Evolutionary conservation across 805 yeast genomes (phyloP).

Genomic region (Saccharomycopsis synnaedendra): DNA sequence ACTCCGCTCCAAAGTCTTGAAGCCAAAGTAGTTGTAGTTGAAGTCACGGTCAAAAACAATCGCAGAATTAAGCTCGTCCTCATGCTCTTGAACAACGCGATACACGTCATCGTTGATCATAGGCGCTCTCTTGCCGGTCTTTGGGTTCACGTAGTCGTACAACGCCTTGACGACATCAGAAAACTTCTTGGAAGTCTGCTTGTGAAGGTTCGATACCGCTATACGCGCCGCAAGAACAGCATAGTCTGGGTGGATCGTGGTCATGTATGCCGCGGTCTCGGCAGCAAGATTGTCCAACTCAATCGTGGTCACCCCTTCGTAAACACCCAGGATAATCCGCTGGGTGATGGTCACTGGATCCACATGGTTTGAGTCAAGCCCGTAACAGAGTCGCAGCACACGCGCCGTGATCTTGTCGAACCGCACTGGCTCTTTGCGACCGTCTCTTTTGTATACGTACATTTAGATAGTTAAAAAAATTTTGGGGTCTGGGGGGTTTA

Average conservation of each 20-base stretch:
- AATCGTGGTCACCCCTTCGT: slow-evolving; percentile 91
- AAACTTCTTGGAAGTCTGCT: slow-evolving; percentile 82
- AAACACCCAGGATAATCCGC: slow-evolving; percentile 90
- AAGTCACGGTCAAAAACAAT: slow-evolving; percentile 72
- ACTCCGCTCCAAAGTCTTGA: slow-evolving; percentile 84
- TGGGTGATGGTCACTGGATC: slow-evolving; percentile 96
- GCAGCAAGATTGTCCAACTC: slow-evolving; percentile 83
- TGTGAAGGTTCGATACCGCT: slow-evolving; percentile 88
- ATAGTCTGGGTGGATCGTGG: slow-evolving; percentile 96
- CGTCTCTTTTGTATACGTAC: slow-evolving; percentile 89
- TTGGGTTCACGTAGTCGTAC: slow-evolving; percentile 72
- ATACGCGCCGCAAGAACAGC: slow-evolving; percentile 92
- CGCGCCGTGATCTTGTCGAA: slow-evolving; percentile 96
- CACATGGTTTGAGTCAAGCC: slow-evolving; percentile 81
- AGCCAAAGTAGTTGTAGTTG: slow-evolving; percentile 74
- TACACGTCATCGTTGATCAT: slow-evolving; percentile 61
- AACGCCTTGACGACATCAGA: slow-evolving; percentile 66
- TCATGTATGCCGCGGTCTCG: slow-evolving; percentile 96
- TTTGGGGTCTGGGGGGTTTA: not conserved
- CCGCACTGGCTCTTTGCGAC: slow-evolving; percentile 87
- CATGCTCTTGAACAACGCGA: slow-evolving; percentile 50
- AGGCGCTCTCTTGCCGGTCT: slow-evolving; percentile 54
- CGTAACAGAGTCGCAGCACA: slow-evolving; percentile 87
- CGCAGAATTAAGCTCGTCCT: slow-evolving; percentile 58
- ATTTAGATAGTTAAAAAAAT: slow-evolving; percentile 25